Evolutionary conservation across 2,329 filamentous ascomycete species (phyloP).

Genomic region (Cytospora piceae): DNA sequence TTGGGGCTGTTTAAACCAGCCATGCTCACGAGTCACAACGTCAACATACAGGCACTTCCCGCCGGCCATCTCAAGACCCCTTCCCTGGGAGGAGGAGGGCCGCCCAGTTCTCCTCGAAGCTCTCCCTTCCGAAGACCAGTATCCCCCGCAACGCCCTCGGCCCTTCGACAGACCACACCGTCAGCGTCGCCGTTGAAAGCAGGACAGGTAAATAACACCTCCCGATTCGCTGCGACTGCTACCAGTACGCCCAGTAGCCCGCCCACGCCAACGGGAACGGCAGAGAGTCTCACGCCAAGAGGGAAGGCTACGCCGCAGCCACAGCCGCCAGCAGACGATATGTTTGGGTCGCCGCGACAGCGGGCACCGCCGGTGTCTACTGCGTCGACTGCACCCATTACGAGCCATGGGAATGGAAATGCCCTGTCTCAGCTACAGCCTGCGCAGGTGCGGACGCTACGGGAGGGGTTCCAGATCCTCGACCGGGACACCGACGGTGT

Average conservation of each 20-base stretch:
- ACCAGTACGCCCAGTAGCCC: slow-evolving; percentile 47
- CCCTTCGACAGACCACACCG: slow-evolving; percentile 67
- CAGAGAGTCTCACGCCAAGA: slow-evolving; percentile 46
- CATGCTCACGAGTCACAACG: slow-evolving; percentile 17
- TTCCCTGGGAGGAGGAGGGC: slow-evolving; percentile 15
- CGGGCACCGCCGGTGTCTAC: slow-evolving; percentile 39
- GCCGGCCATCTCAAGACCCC: slow-evolving; percentile 34
- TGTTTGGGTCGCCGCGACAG: slow-evolving; percentile 45
- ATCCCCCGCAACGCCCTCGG: slow-evolving; percentile 67
- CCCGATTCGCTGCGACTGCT: slow-evolving; percentile 45
- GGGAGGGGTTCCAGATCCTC: slow-evolving; percentile 91
- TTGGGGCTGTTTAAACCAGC: slow-evolving; percentile 6
- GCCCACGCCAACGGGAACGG: slow-evolving; percentile 22
- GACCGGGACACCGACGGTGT: slow-evolving; percentile 86
- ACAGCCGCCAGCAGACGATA: slow-evolving; percentile 33
- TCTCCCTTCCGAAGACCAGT: slow-evolving; percentile 67
- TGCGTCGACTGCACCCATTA: slow-evolving; percentile 42
- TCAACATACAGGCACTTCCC: slow-evolving; percentile 51
- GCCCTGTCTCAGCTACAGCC: slow-evolving; percentile 76
- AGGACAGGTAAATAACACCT: slow-evolving; percentile 49
- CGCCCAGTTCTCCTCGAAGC: slow-evolving; percentile 60
- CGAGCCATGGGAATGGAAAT: slow-evolving; percentile 47
- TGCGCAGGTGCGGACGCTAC: slow-evolving; percentile 81
- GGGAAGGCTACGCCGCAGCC: slow-evolving; percentile 32
- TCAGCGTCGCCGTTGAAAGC: slow-evolving; percentile 62